Evolutionary conservation across 352 stramenopile genomes (phyloP).

Genomic region (Phytopythium mirpurense): DNA sequence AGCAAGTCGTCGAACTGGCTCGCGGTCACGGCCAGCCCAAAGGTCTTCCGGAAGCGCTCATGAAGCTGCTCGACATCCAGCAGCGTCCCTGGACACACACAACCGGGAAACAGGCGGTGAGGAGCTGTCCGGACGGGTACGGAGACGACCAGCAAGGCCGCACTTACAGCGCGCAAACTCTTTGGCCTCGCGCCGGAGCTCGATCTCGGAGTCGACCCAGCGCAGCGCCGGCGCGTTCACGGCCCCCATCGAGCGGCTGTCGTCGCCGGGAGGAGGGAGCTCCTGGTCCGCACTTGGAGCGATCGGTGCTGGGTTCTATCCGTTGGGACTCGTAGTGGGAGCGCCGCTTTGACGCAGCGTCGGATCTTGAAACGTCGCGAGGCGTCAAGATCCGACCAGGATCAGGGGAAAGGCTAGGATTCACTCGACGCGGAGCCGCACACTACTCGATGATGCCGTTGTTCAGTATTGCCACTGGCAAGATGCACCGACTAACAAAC

Average conservation of each 20-base stretch:
- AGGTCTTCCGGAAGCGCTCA: constrained; percentile 63
- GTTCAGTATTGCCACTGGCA: no score
- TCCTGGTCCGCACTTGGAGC: no score
- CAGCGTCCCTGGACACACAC: constrained; percentile 42
- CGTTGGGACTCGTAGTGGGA: no score
- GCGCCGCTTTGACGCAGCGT: not conserved
- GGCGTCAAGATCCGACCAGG: not conserved
- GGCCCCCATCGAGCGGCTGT: constrained; percentile 45
- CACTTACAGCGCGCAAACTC: constrained; percentile 79
- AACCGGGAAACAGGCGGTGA: not conserved
- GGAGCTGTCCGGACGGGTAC: no score
- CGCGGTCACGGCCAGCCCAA: constrained; percentile 67
- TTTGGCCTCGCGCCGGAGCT: constrained; percentile 67
- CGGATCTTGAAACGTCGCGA: constrained; percentile 10
- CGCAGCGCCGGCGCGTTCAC: constrained; percentile 44
- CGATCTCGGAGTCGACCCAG: constrained; percentile 50
- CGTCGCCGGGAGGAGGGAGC: no score
- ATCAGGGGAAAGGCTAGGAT: no score
- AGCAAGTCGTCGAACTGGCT: constrained; percentile 73
- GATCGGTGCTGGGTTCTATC: not conserved
- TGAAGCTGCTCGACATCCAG: constrained; percentile 57
- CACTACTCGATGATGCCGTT: no score
- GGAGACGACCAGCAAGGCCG: no score
- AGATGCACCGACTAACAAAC: no score
- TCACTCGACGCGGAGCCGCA: no score